Base-by-base conservation (phyloP, 192 early-diverging fungal species). In the Pilaira anomala region DNA sequence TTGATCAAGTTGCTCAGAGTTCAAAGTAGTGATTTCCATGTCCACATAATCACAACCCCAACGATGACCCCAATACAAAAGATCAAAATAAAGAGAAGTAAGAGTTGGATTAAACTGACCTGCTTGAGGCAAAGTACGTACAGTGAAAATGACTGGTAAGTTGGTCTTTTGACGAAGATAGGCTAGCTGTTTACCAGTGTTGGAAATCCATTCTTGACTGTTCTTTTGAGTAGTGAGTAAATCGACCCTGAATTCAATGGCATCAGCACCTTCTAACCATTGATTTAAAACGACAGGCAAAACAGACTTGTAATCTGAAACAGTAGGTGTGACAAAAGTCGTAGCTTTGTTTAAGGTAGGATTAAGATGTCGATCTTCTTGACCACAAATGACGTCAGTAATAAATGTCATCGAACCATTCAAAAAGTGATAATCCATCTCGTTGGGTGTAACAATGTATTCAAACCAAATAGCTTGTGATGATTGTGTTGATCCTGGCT, bases 1-100 rank as follows among this genome's bases (percentile, higher is more conserved):
- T 0, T 26, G 0, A 19, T 53, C 14, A 2, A 63, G 40, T 22
- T 52, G 21, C 9, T 51, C 33, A 19, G 13, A 4, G 28, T 39
- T 19, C 9, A 63, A 11, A n/a, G 63, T 67, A 12, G 65, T 67
- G 30, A 91, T 76, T 68, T 96, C 93, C 7, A 96, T 77, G 71
- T 97, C 96, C 13, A 98, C 76, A 69, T 89, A 95, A 73, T 96
- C 95, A 71, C 91, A 89, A 19, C 93, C 94, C 89, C 91, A 93
- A 42, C 78, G 77, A n/a, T 93, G 41, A 8, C 86, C 95, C 22
- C 76, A 66, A 8, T 75, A 60, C 30, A 96, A 62, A 7, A 97
- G 75, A 2, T 74, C 76, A 21, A 81, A 74, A 78, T 89, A 78
- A 14, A 75, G 76, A 21, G 85, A 71, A 16, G 73, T 50, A 5